Percentiles rank a stretch among this genome's conserved stretches.
Evolutionary conservation across 2,329 filamentous ascomycete genomes (phyloP).

Genomic region (Rutstroemia sp.): DNA sequence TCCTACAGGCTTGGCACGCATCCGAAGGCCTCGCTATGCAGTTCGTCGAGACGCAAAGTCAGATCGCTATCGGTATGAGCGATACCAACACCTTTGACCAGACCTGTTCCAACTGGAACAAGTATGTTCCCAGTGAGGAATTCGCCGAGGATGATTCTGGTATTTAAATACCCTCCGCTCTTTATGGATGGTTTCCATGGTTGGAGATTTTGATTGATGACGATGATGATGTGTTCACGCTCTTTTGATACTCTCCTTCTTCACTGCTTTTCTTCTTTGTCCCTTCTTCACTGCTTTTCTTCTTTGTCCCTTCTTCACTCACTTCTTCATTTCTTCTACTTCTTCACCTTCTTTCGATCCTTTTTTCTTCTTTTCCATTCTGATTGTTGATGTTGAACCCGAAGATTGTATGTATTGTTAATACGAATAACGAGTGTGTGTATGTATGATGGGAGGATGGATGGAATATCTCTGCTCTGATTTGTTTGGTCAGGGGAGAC

Average conservation of each 20-base stretch:
- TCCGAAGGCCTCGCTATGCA: slow-evolving; percentile 45
- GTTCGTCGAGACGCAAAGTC: slow-evolving; percentile 36
- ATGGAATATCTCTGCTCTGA: too few species aligned
- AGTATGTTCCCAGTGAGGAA: slow-evolving; percentile 12
- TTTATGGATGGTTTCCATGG: background rate
- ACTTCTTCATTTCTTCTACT: background rate
- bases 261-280: background rate
- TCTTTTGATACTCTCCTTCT: background rate
- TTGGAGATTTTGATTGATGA: background rate
- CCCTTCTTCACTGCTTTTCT: background rate
- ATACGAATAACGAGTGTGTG: too few species aligned
- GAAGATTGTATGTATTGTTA: too few species aligned
- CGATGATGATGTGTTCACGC: background rate
- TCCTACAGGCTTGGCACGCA: slow-evolving; percentile 39
- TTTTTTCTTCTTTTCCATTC: too few species aligned
- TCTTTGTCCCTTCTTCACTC: background rate
- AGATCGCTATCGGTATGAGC: slow-evolving; percentile 17
- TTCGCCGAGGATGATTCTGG: slow-evolving; percentile 25
- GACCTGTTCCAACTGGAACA: slow-evolving; percentile 20
- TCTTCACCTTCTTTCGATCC: background rate
- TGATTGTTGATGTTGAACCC: too few species aligned
- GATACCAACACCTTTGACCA: slow-evolving; percentile 14
- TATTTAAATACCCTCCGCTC: slow-evolving; percentile 12
- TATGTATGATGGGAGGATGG: too few species aligned
- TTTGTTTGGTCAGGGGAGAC: too few species aligned